These are phyloP conservation scores for Ophiostoma ips DNA, from an alignment of 2,329 filamentous ascomycete species.

Conservation along the genomic window DNA sequence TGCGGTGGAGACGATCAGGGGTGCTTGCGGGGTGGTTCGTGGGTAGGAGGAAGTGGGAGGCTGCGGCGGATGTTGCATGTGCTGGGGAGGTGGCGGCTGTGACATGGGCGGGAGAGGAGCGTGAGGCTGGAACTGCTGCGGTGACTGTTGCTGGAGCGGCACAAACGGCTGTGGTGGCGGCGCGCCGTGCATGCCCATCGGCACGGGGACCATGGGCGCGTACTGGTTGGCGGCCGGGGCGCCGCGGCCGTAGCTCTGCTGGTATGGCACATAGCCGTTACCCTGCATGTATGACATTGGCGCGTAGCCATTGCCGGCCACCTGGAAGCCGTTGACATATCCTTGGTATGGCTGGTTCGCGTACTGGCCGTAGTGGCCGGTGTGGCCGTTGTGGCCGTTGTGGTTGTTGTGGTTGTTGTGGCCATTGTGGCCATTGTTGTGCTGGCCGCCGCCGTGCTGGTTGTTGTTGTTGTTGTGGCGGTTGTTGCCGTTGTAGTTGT, in stretches of 20 bases:
- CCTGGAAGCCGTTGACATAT: constrained; percentile 35
- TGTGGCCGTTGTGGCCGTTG: constrained; percentile 18
- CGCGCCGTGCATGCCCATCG: constrained; percentile 1
- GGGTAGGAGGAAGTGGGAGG: constrained; percentile 1
- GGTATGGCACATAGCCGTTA: constrained; percentile 34
- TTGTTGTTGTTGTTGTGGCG: too few species aligned
- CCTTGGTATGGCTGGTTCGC: constrained; percentile 33
- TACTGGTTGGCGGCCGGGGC: constrained; percentile 19
- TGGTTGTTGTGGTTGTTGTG: constrained; percentile 12
- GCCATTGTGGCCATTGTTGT: constrained; percentile 13
- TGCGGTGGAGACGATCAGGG: constrained; percentile 34
- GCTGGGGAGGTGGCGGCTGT: constrained; percentile 35
- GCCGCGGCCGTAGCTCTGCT: constrained; percentile 34
- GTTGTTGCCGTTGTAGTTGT: background rate
- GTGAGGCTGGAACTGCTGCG: constrained; percentile 17
- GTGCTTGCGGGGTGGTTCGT: constrained; percentile 14
- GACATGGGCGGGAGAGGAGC: background rate
- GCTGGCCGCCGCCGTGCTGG: constrained; percentile 14
- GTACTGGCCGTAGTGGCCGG: constrained; percentile 21
- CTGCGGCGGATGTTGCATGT: background rate
- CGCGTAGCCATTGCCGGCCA: constrained; percentile 29
- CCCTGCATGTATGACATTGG: constrained; percentile 29
- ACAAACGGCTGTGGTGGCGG: background rate
- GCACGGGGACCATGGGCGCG: constrained; percentile 2
- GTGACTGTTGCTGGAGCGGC: constrained; percentile 15